Conservation (phyloP, 129 eudicot genomes). For the sunflower (Helianthus annuus) region HanXRQr2.0-SUNRISE NC_035438.2:68867037-68867536, state of each 20-base stretch:
- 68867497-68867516: too few species aligned
- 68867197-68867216: slow-evolving; percentile 50
- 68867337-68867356: not conserved
- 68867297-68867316: not conserved
- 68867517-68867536: too few species aligned
- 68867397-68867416: too few species aligned
- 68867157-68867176: slow-evolving; percentile 69
- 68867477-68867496: too few species aligned
- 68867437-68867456: too few species aligned
- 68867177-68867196: slow-evolving; percentile 46
- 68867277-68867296: not conserved
- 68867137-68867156: slow-evolving; percentile 65
- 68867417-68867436: too few species aligned
- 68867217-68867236: slow-evolving; percentile 93
- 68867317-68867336: slow-evolving; percentile 2
- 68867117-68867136: slow-evolving; percentile 77
- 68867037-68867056: slow-evolving; percentile 84
- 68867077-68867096: slow-evolving; percentile 60
- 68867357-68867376: too few species aligned
- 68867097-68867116: slow-evolving; percentile 58
- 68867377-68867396: too few species aligned
- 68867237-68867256: slow-evolving; percentile 86
- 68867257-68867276: not conserved
- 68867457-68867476: too few species aligned
- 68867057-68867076: slow-evolving; percentile 51